Percentiles rank a stretch among this genome's conserved stretches.
phyloP scores from a whole-genome alignment of 352 stramenopile species.

The Pythium biforme region DNA sequence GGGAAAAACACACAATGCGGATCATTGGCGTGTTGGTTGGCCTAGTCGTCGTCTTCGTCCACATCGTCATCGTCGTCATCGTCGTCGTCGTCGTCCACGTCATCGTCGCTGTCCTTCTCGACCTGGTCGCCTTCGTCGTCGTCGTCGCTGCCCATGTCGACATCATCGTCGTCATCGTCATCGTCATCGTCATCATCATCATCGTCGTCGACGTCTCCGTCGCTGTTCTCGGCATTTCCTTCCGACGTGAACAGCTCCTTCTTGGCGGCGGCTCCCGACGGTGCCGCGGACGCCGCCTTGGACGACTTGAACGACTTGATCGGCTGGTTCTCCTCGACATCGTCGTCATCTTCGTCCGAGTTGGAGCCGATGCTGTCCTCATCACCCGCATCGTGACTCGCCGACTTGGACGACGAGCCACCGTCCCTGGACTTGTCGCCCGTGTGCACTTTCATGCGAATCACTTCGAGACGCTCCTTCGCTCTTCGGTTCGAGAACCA shows the following conservation, averaged over 20 bases:
- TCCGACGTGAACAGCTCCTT: conserved; percentile 26
- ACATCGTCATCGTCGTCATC: conserved; percentile 33
- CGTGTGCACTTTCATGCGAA: conserved; percentile 73
- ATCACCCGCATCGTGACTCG: conserved; percentile 41
- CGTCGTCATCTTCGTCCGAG: conserved; percentile 18
- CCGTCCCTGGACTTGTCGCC: conserved; percentile 16
- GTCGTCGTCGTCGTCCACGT: conserved; percentile 27
- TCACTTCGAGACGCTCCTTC: conserved; percentile 76
- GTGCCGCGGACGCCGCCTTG: neutral
- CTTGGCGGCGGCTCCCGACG: conserved; percentile 22
- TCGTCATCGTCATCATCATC: conserved; percentile 26
- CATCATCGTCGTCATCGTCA: conserved; percentile 30
- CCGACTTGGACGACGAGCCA: conserved; percentile 23
- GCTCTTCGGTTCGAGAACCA: conserved; percentile 84
- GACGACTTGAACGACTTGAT: conserved; percentile 19
- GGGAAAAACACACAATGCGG: neutral
- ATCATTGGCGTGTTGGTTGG: neutral
- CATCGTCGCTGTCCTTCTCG: conserved; percentile 35
- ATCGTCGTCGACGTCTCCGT: neutral
- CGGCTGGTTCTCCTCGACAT: conserved; percentile 14
- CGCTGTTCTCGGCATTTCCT: neutral
- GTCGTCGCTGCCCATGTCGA: conserved; percentile 39
- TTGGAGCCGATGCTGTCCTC: conserved; percentile 25
- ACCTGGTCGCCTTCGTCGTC: conserved; percentile 37
- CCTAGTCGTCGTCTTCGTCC: conserved; percentile 22